Percentiles rank a stretch among this genome's conserved stretches.
Conservation (phyloP, 1,139 yeast genomes). For the Geotrichum carabidarum region DNA sequence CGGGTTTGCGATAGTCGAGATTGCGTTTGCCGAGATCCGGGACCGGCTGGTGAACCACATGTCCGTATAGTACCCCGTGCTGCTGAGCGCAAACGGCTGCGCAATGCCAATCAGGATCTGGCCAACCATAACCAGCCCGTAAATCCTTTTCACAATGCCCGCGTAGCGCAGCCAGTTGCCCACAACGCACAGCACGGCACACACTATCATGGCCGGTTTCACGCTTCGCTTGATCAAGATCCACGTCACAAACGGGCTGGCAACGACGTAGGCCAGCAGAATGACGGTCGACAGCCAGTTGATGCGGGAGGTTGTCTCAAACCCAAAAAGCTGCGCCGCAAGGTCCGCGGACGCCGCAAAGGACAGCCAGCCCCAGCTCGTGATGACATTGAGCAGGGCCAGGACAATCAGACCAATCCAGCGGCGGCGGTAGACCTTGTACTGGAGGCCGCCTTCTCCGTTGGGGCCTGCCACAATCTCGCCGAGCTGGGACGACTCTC, state of each 20-base stretch:
- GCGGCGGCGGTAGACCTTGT: constrained; percentile 33
- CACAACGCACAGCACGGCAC: constrained; percentile 29
- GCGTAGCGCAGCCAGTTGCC: constrained; percentile 37
- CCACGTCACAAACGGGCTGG: constrained; percentile 32
- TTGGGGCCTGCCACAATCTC: too few relatives aligned
- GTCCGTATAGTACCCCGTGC: constrained; percentile 37
- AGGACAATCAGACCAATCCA: constrained; percentile 36
- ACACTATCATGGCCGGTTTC: constrained; percentile 28
- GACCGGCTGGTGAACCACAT: constrained; percentile 37
- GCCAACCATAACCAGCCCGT: constrained; percentile 36
- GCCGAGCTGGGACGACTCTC: too few relatives aligned
- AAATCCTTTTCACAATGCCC: constrained; percentile 29
- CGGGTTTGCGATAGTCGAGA: constrained; percentile 38
- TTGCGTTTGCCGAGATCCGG: constrained; percentile 38
- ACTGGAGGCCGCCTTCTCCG: constrained; percentile 8
- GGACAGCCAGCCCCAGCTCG: constrained; percentile 39
- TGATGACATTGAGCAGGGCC: constrained; percentile 34
- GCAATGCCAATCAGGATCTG: constrained; percentile 38
- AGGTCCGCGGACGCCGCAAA: constrained; percentile 35
- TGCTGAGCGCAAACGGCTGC: constrained; percentile 37
- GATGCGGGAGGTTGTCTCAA: constrained; percentile 32
- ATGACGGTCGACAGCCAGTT: constrained; percentile 39
- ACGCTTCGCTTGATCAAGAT: constrained; percentile 26
- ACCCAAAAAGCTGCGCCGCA: constrained; percentile 28
- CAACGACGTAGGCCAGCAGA: constrained; percentile 33